Evolutionary conservation across 805 yeast species (phyloP).

Genomic region (Yamadazyma paraphyllophila): DNA sequence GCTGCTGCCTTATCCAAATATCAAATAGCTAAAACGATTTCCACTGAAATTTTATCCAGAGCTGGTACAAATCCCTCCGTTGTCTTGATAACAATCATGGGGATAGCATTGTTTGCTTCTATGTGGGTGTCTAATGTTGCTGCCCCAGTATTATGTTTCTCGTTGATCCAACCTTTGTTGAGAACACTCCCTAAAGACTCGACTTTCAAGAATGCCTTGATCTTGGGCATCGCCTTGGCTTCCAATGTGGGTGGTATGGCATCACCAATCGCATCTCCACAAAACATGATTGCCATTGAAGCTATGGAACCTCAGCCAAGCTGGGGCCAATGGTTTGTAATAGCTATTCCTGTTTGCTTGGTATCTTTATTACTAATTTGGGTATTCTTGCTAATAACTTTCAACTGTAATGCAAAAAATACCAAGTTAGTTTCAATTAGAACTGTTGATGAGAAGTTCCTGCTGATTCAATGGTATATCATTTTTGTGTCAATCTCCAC

Average conservation of each 20-base stretch:
- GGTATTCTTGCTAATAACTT: slow-evolving; percentile 53
- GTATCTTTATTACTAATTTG: slow-evolving; percentile 41
- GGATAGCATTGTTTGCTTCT: slow-evolving; percentile 49
- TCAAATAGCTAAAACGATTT: slow-evolving; percentile 49
- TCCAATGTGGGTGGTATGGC: slow-evolving; percentile 57
- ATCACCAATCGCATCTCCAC: slow-evolving; percentile 55
- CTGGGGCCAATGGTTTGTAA: slow-evolving; percentile 58
- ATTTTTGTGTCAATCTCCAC: slow-evolving; percentile 65
- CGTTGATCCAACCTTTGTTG: slow-evolving; percentile 48
- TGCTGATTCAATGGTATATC: slow-evolving; percentile 73
- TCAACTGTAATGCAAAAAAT: slow-evolving; percentile 50
- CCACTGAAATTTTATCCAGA: slow-evolving; percentile 46
- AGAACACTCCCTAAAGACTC: slow-evolving; percentile 44
- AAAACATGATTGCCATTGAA: slow-evolving; percentile 53
- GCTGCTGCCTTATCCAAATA: slow-evolving; percentile 56
- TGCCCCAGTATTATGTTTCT: slow-evolving; percentile 53
- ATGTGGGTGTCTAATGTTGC: slow-evolving; percentile 62
- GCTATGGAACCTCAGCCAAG: slow-evolving; percentile 51
- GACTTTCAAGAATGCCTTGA: slow-evolving; percentile 38
- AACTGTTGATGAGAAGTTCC: slow-evolving; percentile 63
- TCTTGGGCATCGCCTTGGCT: slow-evolving; percentile 49
- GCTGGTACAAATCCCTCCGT: slow-evolving; percentile 53
- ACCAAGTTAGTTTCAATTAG: slow-evolving; percentile 55
- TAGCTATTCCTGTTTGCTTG: slow-evolving; percentile 47
- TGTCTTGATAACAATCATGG: slow-evolving; percentile 49